These are phyloP conservation scores for Rhizopogon roseolus DNA, from an alignment of 768 basidiomycete species.

Conservation along the genomic window DNA sequence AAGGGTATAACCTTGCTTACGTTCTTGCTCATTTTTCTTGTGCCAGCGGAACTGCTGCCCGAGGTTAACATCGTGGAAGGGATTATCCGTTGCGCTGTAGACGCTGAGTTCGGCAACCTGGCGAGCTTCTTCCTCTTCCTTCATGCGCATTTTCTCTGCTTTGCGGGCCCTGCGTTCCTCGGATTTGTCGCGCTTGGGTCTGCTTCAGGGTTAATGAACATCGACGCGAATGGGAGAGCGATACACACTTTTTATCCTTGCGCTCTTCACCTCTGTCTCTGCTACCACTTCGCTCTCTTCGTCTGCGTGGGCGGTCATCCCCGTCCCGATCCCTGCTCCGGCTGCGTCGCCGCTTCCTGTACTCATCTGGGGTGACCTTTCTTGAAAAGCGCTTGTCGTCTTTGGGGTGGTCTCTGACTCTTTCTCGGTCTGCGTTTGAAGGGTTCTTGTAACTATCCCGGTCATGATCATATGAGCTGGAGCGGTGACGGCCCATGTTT, in stretches of 20 bases:
- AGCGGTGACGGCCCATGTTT: slow-evolving; percentile 41
- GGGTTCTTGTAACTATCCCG: slow-evolving; percentile 16
- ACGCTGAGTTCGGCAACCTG: slow-evolving; percentile 93
- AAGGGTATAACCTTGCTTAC: slow-evolving; percentile 75
- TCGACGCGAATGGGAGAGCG: background rate
- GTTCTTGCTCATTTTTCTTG: slow-evolving; percentile 97
- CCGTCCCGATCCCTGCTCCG: slow-evolving; percentile 24
- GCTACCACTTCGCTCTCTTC: slow-evolving; percentile 17
- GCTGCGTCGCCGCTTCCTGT: slow-evolving; percentile 25
- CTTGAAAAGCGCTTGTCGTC: slow-evolving; percentile 26
- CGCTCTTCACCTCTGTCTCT: slow-evolving; percentile 24
- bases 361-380: slow-evolving; percentile 27
- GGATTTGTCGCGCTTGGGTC: slow-evolving; percentile 84
- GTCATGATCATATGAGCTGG: slow-evolving; percentile 38
- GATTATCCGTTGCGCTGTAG: slow-evolving; percentile 95
- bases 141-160: slow-evolving; percentile 79
- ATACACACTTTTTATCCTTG: slow-evolving; percentile 45
- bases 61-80: slow-evolving; percentile 96
- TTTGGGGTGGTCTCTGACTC: slow-evolving; percentile 5
- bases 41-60: slow-evolving; percentile 98
- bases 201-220: slow-evolving; percentile 24
- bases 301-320: slow-evolving; percentile 28
- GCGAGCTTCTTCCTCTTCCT: slow-evolving; percentile 86
- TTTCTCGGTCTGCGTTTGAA: slow-evolving; percentile 17
- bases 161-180: slow-evolving; percentile 81